These are phyloP conservation scores for Xylariaceae sp. DNA, from an alignment of 2,329 filamentous ascomycete species.

Conservation along the genomic window DNA sequence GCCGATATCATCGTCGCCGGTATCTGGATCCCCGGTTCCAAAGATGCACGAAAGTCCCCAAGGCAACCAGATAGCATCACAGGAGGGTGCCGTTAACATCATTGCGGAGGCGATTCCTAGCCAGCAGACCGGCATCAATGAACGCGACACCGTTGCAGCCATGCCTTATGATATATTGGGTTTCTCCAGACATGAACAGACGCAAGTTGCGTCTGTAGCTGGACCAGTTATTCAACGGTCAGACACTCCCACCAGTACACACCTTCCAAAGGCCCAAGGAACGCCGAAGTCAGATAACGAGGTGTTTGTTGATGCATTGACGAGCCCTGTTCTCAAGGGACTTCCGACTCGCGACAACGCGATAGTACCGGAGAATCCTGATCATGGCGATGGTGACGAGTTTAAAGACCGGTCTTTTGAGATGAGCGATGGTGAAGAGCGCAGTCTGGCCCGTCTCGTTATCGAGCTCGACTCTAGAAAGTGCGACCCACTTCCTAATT, in stretches of 20 bases:
- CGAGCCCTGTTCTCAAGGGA: slow-evolving; percentile 48
- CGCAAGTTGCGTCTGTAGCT: not conserved
- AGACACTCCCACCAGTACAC: slow-evolving; percentile 26
- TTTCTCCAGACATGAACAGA: not conserved
- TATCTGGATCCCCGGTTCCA: slow-evolving; percentile 52
- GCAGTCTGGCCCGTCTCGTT: slow-evolving; percentile 55
- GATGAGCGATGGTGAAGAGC: slow-evolving; percentile 51
- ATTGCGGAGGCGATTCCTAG: not conserved
- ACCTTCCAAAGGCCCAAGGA: slow-evolving; percentile 37
- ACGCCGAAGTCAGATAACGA: slow-evolving; percentile 54
- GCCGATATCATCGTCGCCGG: slow-evolving; percentile 49
- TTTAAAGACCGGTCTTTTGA: slow-evolving; percentile 42
- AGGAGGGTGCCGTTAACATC: not conserved
- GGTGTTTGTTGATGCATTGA: slow-evolving; percentile 58
- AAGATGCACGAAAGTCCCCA: slow-evolving; percentile 2
- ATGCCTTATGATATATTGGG: not conserved
- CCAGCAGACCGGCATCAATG: not conserved
- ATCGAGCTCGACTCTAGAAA: slow-evolving; percentile 56
- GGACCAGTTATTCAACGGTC: slow-evolving; percentile 10
- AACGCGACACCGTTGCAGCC: not conserved
- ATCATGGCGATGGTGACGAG: not conserved
- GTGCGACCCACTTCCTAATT: slow-evolving; percentile 39
- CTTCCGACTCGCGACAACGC: slow-evolving; percentile 37
- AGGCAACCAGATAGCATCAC: not conserved
- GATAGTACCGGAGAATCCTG: slow-evolving; percentile 2